Base-by-base conservation (phyloP, 2,329 filamentous ascomycete genomes). In the Lachnellula occidentalis region DNA sequence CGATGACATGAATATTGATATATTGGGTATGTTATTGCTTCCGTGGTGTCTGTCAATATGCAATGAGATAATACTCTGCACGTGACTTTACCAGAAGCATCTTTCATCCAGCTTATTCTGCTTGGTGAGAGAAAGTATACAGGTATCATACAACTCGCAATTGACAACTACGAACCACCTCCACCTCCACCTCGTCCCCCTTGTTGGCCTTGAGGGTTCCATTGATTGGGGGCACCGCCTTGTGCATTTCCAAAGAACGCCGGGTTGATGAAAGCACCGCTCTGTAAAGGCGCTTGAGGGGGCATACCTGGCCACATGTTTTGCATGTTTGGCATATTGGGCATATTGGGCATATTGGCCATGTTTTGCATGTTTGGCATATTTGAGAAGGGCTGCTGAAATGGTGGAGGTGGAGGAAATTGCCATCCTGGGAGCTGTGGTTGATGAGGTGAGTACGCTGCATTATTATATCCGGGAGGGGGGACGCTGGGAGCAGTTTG, bases 201-300 rank as follows among this genome's bases (percentile, higher is more conserved):
- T 34, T 62, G 53, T 24, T 60, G 55, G 24, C 52, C 53, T 50
- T 58, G 59, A 21, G 58, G 57, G 36, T 58, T 63, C 61, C 59
- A 64, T 46, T 60, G 61, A 36, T 58, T 55, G 12, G 56, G 45
- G 27, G 34, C 49, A 34, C 54, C 51, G 14, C 50, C 34, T 46
- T 58, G 60, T 34, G 53, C 54, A 24, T 53, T 55, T 21, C 51
- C 54, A 41, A 67, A 66, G 55, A 68, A 68, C 5, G 63, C 62
- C 19, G 66, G 66, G 34, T 68, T 68, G 34, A 67, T 59, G 41
- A 63, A 67, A 14, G 63, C 61, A n/a, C 66, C 65, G 36, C 57
- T 48, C 9, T 56, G 53, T 15, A 58, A 21, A 50, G 59, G 36
- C 12, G 57, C 48, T 42, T 52, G 48, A 37, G 54, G 46, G 24